phyloP scores from a whole-genome alignment of 148 eudicot genomes.

The Rhododendron griersonianum region DNA sequence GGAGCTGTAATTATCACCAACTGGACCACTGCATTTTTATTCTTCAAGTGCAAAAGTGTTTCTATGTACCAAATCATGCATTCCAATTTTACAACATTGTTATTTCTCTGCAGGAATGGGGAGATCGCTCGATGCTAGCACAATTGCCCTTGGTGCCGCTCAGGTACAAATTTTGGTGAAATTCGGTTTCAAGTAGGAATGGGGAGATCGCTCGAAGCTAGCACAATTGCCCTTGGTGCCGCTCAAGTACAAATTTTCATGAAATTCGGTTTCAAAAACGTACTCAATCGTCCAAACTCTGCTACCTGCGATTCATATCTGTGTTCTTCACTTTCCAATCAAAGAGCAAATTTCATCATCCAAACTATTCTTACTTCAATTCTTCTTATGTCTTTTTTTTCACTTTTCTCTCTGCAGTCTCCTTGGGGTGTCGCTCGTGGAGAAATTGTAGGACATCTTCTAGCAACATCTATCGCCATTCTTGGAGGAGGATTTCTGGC shows the following conservation, averaged over 20 bases:
- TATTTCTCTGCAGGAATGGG: constrained; percentile 69
- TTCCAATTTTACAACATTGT: background rate
- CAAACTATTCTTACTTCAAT: background rate
- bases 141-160: constrained; percentile 95
- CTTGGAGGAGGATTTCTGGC: constrained; percentile 91
- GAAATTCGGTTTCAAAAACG: too few species aligned
- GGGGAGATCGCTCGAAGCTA: constrained; percentile 99
- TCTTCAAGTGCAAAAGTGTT: background rate
- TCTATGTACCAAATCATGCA: background rate
- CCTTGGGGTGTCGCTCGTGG: constrained; percentile 98
- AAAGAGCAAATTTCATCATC: background rate
- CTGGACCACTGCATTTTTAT: too few species aligned
- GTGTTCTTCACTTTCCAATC: background rate
- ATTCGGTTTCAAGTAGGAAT: constrained; percentile 43
- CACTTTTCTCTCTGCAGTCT: constrained; percentile 36
- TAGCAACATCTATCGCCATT: constrained; percentile 73
- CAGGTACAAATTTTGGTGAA: constrained; percentile 43
- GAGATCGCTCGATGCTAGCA: constrained; percentile 98
- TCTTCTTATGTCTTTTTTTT: too few species aligned
- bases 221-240: constrained; percentile 96
- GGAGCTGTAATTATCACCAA: too few species aligned
- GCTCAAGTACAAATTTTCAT: constrained; percentile 59
- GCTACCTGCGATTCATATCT: too few species aligned
- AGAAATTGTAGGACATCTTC: constrained; percentile 78
- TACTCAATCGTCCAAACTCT: too few species aligned